A percentile compares a stretch with the other conserved stretches of the same genome.
These are phyloP conservation scores for Corymbia citriodora DNA, from an alignment of 441 rosid genomes.

Conservation along the genomic window DNA sequence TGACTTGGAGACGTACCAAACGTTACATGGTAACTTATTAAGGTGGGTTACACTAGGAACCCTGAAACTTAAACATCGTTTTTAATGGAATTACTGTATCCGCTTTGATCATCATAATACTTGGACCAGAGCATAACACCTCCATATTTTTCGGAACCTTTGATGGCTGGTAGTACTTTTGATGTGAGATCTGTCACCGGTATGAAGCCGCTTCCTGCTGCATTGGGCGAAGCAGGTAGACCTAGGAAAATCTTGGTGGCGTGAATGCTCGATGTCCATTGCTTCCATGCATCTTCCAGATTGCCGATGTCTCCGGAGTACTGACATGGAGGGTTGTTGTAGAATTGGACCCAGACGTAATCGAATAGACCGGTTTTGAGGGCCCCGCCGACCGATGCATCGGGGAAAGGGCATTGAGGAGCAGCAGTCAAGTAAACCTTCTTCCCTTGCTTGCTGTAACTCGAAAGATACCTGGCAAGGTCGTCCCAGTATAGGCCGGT, in stretches of 20 bases:
- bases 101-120: slow-evolving; percentile 1
- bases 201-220: slow-evolving; percentile 6
- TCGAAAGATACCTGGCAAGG: background rate
- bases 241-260: slow-evolving; percentile 4
- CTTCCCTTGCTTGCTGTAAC: background rate
- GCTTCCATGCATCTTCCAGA: slow-evolving; percentile 5
- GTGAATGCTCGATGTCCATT: background rate
- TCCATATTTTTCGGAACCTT: background rate
- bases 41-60: background rate
- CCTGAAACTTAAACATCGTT: background rate
- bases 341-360: slow-evolving; percentile 8
- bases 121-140: slow-evolving; percentile 11
- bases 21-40: background rate
- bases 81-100: background rate
- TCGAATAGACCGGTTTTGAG: slow-evolving; percentile 3
- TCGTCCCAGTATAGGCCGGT: background rate
- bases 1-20: background rate
- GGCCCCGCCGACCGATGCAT: background rate
- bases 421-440: slow-evolving; percentile 8
- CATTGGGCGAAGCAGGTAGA: background rate
- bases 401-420: slow-evolving; percentile 7
- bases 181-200: background rate
- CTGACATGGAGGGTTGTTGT: slow-evolving; percentile 7
- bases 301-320: background rate
- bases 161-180: background rate